Evolutionary conservation across 1,284 basidiomycete species (phyloP).

Genomic region (Fomes fomentarius): DNA sequence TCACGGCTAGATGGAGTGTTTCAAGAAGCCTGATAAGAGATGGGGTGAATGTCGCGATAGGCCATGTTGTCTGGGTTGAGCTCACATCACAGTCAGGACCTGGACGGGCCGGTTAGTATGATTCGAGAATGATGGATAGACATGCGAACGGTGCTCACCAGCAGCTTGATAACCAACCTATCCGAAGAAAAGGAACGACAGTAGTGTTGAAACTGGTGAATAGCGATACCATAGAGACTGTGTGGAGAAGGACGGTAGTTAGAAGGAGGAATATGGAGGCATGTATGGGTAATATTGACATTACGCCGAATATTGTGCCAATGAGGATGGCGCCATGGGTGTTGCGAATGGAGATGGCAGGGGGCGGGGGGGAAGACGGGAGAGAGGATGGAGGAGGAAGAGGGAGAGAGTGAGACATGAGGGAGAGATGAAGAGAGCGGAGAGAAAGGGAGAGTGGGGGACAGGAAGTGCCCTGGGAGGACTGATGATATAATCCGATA

Average conservation of each 20-base stretch:
- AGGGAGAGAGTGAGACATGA: too few species aligned
- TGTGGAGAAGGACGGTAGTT: not conserved
- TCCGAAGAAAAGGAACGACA: constrained; percentile 1
- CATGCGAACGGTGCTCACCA: not conserved
- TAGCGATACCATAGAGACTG: constrained; percentile 3
- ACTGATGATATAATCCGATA: too few species aligned
- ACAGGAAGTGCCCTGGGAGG: too few species aligned
- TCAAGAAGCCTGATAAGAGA: constrained; percentile 10
- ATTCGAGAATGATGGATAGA: too few species aligned
- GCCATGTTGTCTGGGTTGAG: too few species aligned
- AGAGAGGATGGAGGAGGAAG: not conserved
- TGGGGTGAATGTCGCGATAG: too few species aligned
- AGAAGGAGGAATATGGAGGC: not conserved
- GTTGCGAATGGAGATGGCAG: not conserved
- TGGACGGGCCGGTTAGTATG: too few species aligned
- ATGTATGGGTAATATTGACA: constrained; percentile 1
- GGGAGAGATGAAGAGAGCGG: too few species aligned
- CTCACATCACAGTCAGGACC: not conserved
- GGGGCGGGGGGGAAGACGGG: not conserved
- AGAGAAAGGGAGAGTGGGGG: too few species aligned
- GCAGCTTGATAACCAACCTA: not conserved
- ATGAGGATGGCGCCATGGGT: constrained; percentile 4
- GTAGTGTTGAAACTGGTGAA: constrained; percentile 9
- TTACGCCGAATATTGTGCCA: constrained; percentile 2
- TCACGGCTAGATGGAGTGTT: constrained; percentile 3